Conservation (phyloP, 2,329 filamentous ascomycete genomes). For the Aspergillus fumigatiaffinis region DNA sequence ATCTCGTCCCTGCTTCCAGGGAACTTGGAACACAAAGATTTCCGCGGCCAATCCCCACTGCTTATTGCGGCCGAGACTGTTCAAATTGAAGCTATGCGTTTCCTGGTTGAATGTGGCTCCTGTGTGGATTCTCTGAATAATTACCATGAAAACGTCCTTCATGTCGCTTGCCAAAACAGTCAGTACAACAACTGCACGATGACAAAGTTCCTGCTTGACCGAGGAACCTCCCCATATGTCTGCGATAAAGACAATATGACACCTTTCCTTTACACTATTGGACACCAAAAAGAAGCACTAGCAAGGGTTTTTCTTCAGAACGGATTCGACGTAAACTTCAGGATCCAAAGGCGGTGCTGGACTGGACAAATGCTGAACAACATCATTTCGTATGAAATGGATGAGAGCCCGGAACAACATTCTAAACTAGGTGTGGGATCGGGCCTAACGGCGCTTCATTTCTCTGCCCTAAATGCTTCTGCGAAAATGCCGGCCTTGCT, state of each 20-base stretch:
- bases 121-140: conserved; percentile 4
- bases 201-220: conserved; percentile 5
- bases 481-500: conserved; percentile 12
- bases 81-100: conserved; percentile 6
- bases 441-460: conserved; percentile 14
- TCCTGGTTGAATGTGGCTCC: conserved; percentile 5
- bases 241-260: conserved; percentile 12
- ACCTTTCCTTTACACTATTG: conserved; percentile 13
- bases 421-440: conserved; percentile 2
- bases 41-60: conserved; percentile 3
- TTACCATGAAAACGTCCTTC: conserved; percentile 9
- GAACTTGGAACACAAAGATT: conserved; percentile 4
- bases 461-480: conserved; percentile 11
- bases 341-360: conserved; percentile 7
- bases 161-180: conserved; percentile 6
- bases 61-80: conserved; percentile 3
- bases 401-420: background rate
- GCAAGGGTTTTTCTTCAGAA: conserved; percentile 8
- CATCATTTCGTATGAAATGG: background rate
- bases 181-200: conserved; percentile 1
- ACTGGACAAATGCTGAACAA: conserved; percentile 3
- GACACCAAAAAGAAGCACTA: conserved; percentile 2
- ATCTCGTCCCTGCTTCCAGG: background rate
- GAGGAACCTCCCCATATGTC: conserved; percentile 8
- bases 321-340: conserved; percentile 7